A percentile compares a stretch with the other conserved stretches of the same genome.
phyloP scores from a whole-genome alignment of 1,284 basidiomycete genomes.

The Leccinum subspadiceum region DNA sequence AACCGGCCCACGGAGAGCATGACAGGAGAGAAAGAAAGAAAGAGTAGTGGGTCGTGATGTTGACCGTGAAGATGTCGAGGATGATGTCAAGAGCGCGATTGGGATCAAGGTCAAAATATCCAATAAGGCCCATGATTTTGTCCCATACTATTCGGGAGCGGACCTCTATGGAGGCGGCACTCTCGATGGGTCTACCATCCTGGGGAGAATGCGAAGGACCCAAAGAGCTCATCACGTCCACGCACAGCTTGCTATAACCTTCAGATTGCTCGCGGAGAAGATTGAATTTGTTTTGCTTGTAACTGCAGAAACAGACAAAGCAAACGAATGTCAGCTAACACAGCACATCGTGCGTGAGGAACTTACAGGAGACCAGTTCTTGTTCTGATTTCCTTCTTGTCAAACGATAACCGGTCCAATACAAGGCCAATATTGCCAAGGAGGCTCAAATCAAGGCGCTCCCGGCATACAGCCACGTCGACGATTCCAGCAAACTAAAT shows the following conservation, averaged over 20 bases:
- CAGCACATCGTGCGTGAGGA: not conserved
- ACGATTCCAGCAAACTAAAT: constrained; percentile 44
- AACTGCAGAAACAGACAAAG: constrained; percentile 46
- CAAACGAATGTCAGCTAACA: constrained; percentile 8
- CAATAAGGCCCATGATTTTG: constrained; percentile 84
- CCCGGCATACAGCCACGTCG: constrained; percentile 58
- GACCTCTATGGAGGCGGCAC: constrained; percentile 51
- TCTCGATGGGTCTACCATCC: constrained; percentile 62
- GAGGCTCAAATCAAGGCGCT: constrained; percentile 66
- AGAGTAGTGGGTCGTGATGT: constrained; percentile 81
- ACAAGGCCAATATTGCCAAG: constrained; percentile 64
- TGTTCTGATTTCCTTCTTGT: constrained; percentile 74
- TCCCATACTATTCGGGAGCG: constrained; percentile 81
- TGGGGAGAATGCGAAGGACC: constrained; percentile 67
- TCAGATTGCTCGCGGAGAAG: constrained; percentile 96
- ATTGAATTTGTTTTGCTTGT: constrained; percentile 99
- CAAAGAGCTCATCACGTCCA: constrained; percentile 79
- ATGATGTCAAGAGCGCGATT: constrained; percentile 93
- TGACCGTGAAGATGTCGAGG: constrained; percentile 85
- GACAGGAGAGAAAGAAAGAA: constrained; percentile 90
- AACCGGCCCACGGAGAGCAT: constrained; percentile 77
- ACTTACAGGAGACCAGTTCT: constrained; percentile 79
- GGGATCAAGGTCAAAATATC: constrained; percentile 95
- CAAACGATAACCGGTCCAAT: constrained; percentile 56
- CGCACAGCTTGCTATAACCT: constrained; percentile 91